Base-by-base conservation (phyloP, 2,329 filamentous ascomycete species). In the Fusarium sp. region DNA sequence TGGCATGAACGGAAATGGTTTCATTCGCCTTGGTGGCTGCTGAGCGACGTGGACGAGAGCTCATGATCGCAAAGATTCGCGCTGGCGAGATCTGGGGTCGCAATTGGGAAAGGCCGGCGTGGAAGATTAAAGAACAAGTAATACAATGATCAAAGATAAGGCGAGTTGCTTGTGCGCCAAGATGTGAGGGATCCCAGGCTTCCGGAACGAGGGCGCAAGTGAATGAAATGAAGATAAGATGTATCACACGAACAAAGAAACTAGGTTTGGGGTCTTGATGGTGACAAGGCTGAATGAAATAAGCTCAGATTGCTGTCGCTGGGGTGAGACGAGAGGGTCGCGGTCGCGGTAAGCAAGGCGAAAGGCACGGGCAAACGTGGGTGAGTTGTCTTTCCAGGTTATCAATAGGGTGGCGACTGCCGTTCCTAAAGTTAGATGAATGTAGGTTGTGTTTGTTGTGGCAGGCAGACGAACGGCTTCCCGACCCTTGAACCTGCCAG, bases 41-140 rank as follows among this genome's bases (percentile, higher is more conserved):
- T 23, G 80, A 81, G 42, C 82, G 80, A 52, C 81, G 83, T 41
- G 85, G 84, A 60, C 85, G 82, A 33, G 81, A 80, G 45, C 82
- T 71, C 84, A 86, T 86, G 65, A 60, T 72, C 41, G 56, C 55
- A 54, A 49, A 45, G 47, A 40, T 49, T 68, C 72, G 71, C 71
- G 58, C 73, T 75, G 52, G 68, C 67, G 67, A 65, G 45, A 56
- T 47, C 26, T 65, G 38, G 45, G 34, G 31, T 28, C 28, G 23
- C 34, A 52, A 36, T 45, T 30, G 55, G 18, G 26, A 44, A 55
- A 57, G n/a, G 37, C 45, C 8, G 40, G 28, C 28, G 15, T 49
- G 36, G 40, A 44, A 59, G 63, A 67, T 51, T 47, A 40, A 36
- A 31, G 34, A 41, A 28, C 34, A 51, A 23, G 20, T 23, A 10